Evolutionary conservation across 257 asterid species (phyloP).

Genomic region (Schizonepeta tenuifolia): DNA sequence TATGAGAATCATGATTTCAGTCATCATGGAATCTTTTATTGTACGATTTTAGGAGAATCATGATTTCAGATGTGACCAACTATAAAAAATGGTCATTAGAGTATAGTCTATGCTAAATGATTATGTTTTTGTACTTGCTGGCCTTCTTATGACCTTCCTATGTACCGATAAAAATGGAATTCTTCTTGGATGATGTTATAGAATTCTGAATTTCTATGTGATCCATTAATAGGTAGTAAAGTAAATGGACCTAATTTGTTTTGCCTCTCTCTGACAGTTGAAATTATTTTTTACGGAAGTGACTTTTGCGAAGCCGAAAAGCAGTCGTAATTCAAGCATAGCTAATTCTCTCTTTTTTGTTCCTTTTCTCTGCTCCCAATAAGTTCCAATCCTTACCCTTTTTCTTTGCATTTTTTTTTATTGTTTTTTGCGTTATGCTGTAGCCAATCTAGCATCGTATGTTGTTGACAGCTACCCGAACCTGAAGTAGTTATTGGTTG

Average conservation of each 20-base stretch:
- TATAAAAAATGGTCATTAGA: neutral
- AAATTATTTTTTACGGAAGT: slow-evolving; percentile 89
- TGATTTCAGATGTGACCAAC: too few relatives aligned
- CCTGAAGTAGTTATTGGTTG: too few relatives aligned
- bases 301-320: slow-evolving; percentile 96
- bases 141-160: neutral
- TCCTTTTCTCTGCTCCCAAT: slow-evolving; percentile 2
- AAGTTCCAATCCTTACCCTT: neutral
- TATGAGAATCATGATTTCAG: neutral
- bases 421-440: neutral
- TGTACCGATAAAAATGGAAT: neutral
- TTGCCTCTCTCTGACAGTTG: slow-evolving; percentile 60
- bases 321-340: slow-evolving; percentile 98
- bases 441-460: neutral
- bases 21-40: too few relatives aligned
- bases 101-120: neutral
- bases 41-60: neutral
- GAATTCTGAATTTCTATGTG: neutral
- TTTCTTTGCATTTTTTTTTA: too few relatives aligned
- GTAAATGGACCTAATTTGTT: slow-evolving; percentile 18
- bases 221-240: slow-evolving; percentile 10
- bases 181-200: neutral
- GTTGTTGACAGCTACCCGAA: neutral
- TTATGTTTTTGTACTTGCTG: neutral
- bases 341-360: slow-evolving; percentile 47